These are phyloP conservation scores for Iberis pinnata DNA, from an alignment of 345 rosid species.

Conservation along the genomic window DNA sequence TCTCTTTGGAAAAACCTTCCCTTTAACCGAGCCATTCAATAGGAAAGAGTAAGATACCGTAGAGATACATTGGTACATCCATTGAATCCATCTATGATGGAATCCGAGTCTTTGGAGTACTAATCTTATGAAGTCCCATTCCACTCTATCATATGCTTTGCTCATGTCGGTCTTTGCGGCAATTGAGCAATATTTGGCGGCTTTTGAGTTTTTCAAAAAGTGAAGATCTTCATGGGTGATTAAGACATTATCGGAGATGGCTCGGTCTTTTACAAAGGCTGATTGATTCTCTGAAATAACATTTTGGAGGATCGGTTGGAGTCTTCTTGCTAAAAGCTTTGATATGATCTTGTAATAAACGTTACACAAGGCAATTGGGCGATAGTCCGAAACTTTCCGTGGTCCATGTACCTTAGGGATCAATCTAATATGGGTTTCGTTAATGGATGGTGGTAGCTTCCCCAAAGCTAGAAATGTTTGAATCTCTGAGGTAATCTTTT, in stretches of 20 bases:
- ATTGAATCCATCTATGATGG: neutral
- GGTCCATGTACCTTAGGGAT: neutral
- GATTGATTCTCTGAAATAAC: neutral
- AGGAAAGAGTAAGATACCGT: neutral
- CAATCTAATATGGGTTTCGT: neutral
- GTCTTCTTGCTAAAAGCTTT: rapidly evolving
- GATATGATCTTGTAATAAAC: too few relatives aligned
- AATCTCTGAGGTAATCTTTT: neutral
- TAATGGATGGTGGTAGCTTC: rapidly evolving
- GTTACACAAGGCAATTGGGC: neutral
- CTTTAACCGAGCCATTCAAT: neutral
- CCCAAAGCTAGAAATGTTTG: neutral
- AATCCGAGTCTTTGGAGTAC: neutral
- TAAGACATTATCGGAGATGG: neutral
- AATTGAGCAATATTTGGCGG: neutral
- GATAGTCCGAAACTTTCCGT: neutral
- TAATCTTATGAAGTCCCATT: neutral
- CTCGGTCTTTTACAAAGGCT: neutral
- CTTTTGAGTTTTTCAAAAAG: neutral
- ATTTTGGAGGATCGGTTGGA: neutral
- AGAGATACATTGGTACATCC: neutral
- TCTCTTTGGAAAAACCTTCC: too few relatives aligned
- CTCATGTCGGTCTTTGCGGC: neutral
- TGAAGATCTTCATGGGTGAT: neutral
- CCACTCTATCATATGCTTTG: neutral